These are phyloP conservation scores for Narthecium ossifragum DNA, from an alignment of 106 monocot genomes.

Conservation along the genomic window DNA sequence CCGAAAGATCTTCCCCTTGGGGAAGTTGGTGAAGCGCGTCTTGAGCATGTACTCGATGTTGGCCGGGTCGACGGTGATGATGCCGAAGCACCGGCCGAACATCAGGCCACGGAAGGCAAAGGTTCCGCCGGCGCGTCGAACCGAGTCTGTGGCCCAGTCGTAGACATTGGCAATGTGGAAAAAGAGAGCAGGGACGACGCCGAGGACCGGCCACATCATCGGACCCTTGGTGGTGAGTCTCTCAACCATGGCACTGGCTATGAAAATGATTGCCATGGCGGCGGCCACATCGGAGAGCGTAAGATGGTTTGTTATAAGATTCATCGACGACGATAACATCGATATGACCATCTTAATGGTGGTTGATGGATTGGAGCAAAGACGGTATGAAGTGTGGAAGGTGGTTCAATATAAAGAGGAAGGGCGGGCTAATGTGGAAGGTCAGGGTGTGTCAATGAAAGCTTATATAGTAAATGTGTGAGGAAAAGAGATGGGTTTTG, in stretches of 20 bases:
- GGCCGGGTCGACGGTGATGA: slow-evolving; percentile 50
- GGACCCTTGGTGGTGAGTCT: slow-evolving; percentile 40
- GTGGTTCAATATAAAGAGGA: too few relatives aligned
- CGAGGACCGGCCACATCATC: slow-evolving; percentile 76
- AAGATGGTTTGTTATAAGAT: not conserved
- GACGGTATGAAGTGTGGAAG: too few relatives aligned
- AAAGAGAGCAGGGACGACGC: slow-evolving; percentile 52
- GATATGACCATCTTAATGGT: too few relatives aligned
- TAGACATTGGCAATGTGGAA: slow-evolving; percentile 38
- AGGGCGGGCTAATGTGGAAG: too few relatives aligned
- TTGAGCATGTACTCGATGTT: slow-evolving; percentile 84
- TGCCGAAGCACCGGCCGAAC: slow-evolving; percentile 48
- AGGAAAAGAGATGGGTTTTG: too few relatives aligned
- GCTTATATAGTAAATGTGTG: too few relatives aligned
- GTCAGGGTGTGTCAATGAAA: too few relatives aligned
- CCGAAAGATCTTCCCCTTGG: slow-evolving; percentile 73
- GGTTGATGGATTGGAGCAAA: too few relatives aligned
- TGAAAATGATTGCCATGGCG: slow-evolving; percentile 30
- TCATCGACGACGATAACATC: too few relatives aligned
- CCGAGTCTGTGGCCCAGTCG: slow-evolving; percentile 57
- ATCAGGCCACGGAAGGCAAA: slow-evolving; percentile 68
- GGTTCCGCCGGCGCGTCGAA: slow-evolving; percentile 42
- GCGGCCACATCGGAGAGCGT: slow-evolving; percentile 23
- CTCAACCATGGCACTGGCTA: slow-evolving; percentile 25
- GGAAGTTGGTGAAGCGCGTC: slow-evolving; percentile 75